Base-by-base conservation (phyloP, 2,329 filamentous ascomycete species). In the Microdochium bolleyi region DNA sequence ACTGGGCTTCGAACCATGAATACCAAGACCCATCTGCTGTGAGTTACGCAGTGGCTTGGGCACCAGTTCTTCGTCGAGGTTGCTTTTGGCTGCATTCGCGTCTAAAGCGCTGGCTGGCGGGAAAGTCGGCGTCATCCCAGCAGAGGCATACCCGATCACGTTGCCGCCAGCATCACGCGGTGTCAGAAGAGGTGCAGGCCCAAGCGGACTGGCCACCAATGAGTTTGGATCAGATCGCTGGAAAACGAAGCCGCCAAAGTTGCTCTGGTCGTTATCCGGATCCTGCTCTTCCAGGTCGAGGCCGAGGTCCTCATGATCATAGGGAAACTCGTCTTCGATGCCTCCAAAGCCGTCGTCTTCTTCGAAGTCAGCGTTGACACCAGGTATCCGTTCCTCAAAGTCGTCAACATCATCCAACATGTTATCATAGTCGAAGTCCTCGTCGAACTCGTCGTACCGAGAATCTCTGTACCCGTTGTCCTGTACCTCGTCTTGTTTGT, bases 341-440 rank as follows among this genome's bases (percentile, higher is more conserved):
- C 67, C 24, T 65, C 69, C 67, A 16, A 70, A 64, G 24, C 71
- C 67, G 13, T 72, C 68, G n/a, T 70, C 70, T 21, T 76, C 70
- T 10, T 73, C 68, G 25, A 68, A 68, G 54, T 79, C 75, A 24
- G 69, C 73, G 63, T 79, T 71, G 22, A 77, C 70, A 2, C 78
- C 79, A 0, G 84, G 84, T 25, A 87, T 87, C n/a, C 73, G 73
- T 64, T 88, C 85, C 57, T 88, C 85, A 2, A 83, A 69, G 0
- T 78, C 83, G 57, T 81, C 84, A 50, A 85, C 82, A 25, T 84
- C 80, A 71, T 84, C 80, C 74, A n/a, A n/a, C n/a, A 83, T 82
- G 13, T 77, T 79, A 52, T 84, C 79, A 58, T 83, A 83, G 62
- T 83, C 80, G 57, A 82, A 80, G 13, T 83, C 80, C 27, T 82